Conservation (phyloP, 202 grass and related monocot species). For the Schoenoplectus tabernaemontani region DNA sequence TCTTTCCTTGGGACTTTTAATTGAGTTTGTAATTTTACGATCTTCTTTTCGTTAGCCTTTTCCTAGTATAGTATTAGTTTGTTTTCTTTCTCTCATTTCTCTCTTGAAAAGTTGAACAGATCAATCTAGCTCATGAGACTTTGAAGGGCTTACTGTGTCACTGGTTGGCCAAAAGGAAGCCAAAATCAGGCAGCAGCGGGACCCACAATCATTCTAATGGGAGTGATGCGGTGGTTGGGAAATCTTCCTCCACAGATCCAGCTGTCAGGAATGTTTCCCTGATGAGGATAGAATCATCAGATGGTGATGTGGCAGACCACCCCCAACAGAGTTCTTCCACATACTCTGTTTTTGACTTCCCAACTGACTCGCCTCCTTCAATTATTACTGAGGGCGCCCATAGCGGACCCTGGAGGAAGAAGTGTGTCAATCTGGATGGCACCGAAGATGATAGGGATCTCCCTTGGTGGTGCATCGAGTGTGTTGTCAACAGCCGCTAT, state of each 20-base stretch:
- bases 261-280: conserved; percentile 43
- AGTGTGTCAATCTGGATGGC: conserved; percentile 83
- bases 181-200: conserved; percentile 29
- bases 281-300: conserved; percentile 23
- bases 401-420: conserved; percentile 91
- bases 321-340: conserved; percentile 40
- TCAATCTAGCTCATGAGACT: conserved; percentile 96
- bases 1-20: neutral
- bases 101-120: conserved; percentile 43
- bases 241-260: conserved; percentile 45
- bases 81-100: neutral
- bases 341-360: conserved; percentile 84
- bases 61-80: neutral
- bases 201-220: conserved; percentile 47
- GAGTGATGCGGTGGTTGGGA: conserved; percentile 25
- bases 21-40: neutral
- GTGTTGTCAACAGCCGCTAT: conserved; percentile 51
- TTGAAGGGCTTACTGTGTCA: conserved; percentile 77
- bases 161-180: conserved; percentile 60
- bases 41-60: neutral
- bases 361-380: conserved; percentile 68
- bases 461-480: conserved; percentile 93
- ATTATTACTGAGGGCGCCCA: conserved; percentile 79
- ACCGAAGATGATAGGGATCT: conserved; percentile 74
- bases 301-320: conserved; percentile 59